phyloP scores from a whole-genome alignment of 208 protist genomes.

The Novymonas esmeraldas region DNA sequence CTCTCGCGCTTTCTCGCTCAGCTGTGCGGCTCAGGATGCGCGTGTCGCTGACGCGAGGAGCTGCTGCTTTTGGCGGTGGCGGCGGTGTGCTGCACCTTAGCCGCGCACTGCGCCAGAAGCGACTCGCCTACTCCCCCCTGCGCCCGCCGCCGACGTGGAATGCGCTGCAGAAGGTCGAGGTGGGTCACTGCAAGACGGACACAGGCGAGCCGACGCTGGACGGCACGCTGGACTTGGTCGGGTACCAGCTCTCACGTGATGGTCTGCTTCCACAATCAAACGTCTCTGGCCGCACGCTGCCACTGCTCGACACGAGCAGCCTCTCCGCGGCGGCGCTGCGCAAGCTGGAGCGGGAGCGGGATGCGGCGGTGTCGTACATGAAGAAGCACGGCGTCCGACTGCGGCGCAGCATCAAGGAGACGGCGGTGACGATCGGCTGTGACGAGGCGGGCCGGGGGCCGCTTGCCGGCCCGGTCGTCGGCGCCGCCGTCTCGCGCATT shows the following conservation, averaged over 20 bases:
- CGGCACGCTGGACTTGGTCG: slow-evolving; percentile 79
- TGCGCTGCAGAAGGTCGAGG: slow-evolving; percentile 67
- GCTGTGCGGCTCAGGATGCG: background rate
- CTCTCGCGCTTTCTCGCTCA: no score
- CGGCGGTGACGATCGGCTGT: slow-evolving; percentile 84
- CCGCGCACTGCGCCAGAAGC: slow-evolving; percentile 30
- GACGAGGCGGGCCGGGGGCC: slow-evolving; percentile 91
- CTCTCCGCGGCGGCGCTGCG: slow-evolving; percentile 36
- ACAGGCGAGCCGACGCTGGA: slow-evolving; percentile 77
- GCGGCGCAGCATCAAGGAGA: slow-evolving; percentile 87
- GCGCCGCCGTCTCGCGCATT: slow-evolving; percentile 82
- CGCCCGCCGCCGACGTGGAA: slow-evolving; percentile 65
- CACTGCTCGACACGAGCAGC: slow-evolving; percentile 24
- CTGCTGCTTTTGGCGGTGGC: background rate
- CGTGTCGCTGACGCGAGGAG: background rate
- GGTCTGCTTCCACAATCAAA: slow-evolving; percentile 65
- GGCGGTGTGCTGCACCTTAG: slow-evolving; percentile 25
- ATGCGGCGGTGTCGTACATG: slow-evolving; percentile 54
- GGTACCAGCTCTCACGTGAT: slow-evolving; percentile 88
- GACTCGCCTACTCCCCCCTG: slow-evolving; percentile 21
- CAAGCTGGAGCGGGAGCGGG: slow-evolving; percentile 50
- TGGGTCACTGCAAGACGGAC: slow-evolving; percentile 63
- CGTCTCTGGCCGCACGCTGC: slow-evolving; percentile 33
- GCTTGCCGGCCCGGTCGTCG: slow-evolving; percentile 89
- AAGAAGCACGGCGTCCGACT: slow-evolving; percentile 74